Evolutionary conservation across 441 rosid species (phyloP), one percentile per base, ranked within the genome.

Genomic region (Gossypium schwendimanii): DNA sequence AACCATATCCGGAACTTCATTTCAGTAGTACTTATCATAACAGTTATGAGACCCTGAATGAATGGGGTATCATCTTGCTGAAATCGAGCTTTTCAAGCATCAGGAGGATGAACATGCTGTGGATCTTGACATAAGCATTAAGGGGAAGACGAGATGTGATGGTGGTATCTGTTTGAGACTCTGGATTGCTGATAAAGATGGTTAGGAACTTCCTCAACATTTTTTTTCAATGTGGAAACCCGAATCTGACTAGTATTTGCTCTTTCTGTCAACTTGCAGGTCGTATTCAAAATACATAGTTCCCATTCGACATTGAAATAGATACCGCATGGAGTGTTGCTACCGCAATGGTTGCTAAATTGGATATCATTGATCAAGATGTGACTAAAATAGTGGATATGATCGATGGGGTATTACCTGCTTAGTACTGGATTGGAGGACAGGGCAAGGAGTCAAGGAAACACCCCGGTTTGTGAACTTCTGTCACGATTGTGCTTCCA

Each of bases 261-360:
- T 68, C 0, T 74, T 31, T 53, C 54, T 72, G 17, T 63, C 17
- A 41, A 41, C 69, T 74, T 77, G 75, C 81, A 91, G 97, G 93
- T 69, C 84, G 72, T 44, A 81, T 89, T 20, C 81, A 97, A 52
- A 92, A 91, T 78, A 92, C 90, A 75, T 85, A 92, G 81, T 92
- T 94, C 82, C 91, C 89, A 0, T 94, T 94, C 9, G 94, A 91
- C 58, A 50, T 88, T 52, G 91, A 87, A 59, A 84, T 50, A 0
- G 98, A 92, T 70, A 89, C 96, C 39, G 97, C 97, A 28, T 75
- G 84, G 10, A 91, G 90, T 33, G 97, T 92, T 47, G 97, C 98
- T 11, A 84, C 87, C 8, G 97, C 91, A 83, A 92, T 94, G 98
- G 93, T 92, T 21, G 91, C 89, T 6, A 97, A 92, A 66, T 82